These are phyloP conservation scores for thale cress (Arabidopsis thaliana) DNA, from an alignment of 345 rosid species.

Conservation along the genomic window TAIR10.1 NC_003071.7:15502501-15503000, in stretches of 20 bases:
- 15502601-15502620: conserved; percentile 5
- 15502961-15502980: conserved; percentile 92
- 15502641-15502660: conserved; percentile 99
- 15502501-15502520: conserved; percentile 97
- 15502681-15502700: conserved; percentile 96
- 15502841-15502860: conserved; percentile 1
- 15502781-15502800: conserved; percentile 99
- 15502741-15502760: conserved; percentile 91
- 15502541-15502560: conserved; percentile 83
- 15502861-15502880: conserved; percentile 32
- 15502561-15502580: background rate
- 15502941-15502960: conserved; percentile 99
- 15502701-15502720: conserved; percentile 93
- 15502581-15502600: conserved; percentile 11
- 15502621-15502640: conserved; percentile 64
- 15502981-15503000: conserved; percentile 93
- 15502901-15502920: conserved; percentile 90
- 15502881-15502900: conserved; percentile 98
- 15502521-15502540: conserved; percentile 99
- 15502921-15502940: conserved; percentile 96
- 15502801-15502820: conserved; percentile 83
- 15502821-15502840: background rate
- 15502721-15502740: conserved; percentile 94
- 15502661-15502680: conserved; percentile 97
- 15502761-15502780: conserved; percentile 89